Percentiles rank a stretch among this genome's conserved stretches.
phyloP scores from a whole-genome alignment of 371 early-diverging fungal species.

The Mortierella sp. region DNA sequence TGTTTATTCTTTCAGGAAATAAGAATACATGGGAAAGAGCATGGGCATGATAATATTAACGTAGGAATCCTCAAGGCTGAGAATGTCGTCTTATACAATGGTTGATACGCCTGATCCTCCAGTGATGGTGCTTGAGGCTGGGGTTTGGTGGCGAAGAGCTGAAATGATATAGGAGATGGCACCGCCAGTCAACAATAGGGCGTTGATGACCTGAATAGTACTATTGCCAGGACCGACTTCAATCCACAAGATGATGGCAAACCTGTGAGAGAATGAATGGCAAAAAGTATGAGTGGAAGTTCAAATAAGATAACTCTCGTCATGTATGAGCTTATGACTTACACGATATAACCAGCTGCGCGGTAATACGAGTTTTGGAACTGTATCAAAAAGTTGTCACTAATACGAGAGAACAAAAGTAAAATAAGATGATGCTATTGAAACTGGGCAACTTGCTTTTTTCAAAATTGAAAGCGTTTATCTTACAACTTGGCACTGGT shows the following conservation, averaged over 20 bases:
- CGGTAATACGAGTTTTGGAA: constrained; percentile 49
- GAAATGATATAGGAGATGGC: constrained; percentile 32
- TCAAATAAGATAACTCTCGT: too few relatives aligned
- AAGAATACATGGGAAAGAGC: background rate
- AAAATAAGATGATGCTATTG: background rate
- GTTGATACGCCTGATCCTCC: constrained; percentile 51
- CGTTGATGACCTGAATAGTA: constrained; percentile 15
- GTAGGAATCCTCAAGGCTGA: background rate
- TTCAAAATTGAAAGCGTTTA: background rate
- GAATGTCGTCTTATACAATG: constrained; percentile 30
- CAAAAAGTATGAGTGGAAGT: background rate
- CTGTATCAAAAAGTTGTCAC: constrained; percentile 39
- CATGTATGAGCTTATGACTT: too few relatives aligned
- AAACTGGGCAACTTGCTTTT: background rate
- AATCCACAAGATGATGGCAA: constrained; percentile 43
- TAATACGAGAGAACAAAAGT: background rate
- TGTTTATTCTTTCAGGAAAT: too few relatives aligned
- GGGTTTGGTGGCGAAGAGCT: constrained; percentile 37
- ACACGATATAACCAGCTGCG: constrained; percentile 33
- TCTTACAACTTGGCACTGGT: constrained; percentile 53
- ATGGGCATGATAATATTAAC: background rate
- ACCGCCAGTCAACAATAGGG: constrained; percentile 22
- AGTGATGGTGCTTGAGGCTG: constrained; percentile 44
- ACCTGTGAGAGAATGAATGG: constrained; percentile 8
- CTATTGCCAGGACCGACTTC: constrained; percentile 8